Percentiles rank a stretch among this genome's conserved stretches.
These are phyloP conservation scores for Uromyces viciae-fabae DNA, from an alignment of 1,284 basidiomycete genomes.

Conservation along the genomic window DNA sequence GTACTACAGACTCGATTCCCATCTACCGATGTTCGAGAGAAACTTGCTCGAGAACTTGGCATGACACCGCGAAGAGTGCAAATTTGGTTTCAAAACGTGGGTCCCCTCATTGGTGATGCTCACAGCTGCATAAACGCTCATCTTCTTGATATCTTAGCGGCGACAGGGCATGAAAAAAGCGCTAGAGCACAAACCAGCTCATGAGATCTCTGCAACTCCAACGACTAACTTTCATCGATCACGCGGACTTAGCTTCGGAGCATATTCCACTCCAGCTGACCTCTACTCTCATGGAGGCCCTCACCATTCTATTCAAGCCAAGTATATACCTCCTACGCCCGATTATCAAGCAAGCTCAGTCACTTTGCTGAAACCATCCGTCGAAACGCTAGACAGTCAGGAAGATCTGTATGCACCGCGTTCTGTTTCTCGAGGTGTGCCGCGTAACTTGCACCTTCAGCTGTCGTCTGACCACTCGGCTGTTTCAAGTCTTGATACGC, in stretches of 20 bases:
- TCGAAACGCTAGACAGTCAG: conserved; percentile 6
- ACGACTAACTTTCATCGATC: background rate
- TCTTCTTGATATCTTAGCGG: background rate
- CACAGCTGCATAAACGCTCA: background rate
- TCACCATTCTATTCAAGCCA: too few species aligned
- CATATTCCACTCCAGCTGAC: conserved; percentile 19
- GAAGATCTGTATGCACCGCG: conserved; percentile 14
- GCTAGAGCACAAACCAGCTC: conserved; percentile 23
- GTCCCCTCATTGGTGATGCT: background rate
- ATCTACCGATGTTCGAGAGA: conserved; percentile 74
- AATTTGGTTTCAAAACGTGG: conserved; percentile 58
- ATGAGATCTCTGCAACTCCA: background rate
- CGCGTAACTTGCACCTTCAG: conserved; percentile 10
- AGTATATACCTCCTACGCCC: too few species aligned
- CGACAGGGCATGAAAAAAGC: conserved; percentile 45
- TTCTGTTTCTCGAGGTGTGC: conserved; percentile 9
- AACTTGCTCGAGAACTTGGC: conserved; percentile 74
- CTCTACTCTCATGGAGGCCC: background rate
- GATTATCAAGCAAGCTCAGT: background rate
- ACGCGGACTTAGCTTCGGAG: conserved; percentile 31
- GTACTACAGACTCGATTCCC: conserved; percentile 70
- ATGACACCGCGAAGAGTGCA: conserved; percentile 78
- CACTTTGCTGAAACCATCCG: too few species aligned
- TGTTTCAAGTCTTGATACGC: background rate
- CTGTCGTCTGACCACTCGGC: background rate